A percentile compares a stretch with the other conserved stretches of the same genome.
Conservation (phyloP, 2,329 filamentous ascomycete species). For the Thelonectria olida region DNA sequence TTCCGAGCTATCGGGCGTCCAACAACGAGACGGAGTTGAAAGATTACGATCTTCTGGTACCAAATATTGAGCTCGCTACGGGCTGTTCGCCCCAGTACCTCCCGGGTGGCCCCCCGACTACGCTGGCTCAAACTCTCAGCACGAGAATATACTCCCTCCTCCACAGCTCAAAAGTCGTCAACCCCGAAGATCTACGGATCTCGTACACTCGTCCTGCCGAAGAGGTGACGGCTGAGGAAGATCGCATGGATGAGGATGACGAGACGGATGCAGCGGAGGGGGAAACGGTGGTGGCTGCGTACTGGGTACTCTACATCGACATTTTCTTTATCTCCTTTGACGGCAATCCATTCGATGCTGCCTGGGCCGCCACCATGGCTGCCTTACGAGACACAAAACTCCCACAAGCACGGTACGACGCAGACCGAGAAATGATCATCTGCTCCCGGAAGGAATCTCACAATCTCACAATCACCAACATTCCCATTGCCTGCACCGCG, state of each 20-base stretch:
- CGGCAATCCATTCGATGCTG: constrained; percentile 90
- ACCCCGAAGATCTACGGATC: constrained; percentile 76
- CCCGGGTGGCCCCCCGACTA: constrained; percentile 82
- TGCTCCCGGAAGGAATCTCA: constrained; percentile 71
- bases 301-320: constrained; percentile 96
- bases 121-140: constrained; percentile 84
- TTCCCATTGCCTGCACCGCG: constrained; percentile 82
- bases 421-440: constrained; percentile 79
- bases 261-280: constrained; percentile 44
- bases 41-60: constrained; percentile 81
- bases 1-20: constrained; percentile 70
- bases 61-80: constrained; percentile 92
- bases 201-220: constrained; percentile 66
- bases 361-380: constrained; percentile 85
- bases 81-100: constrained; percentile 88
- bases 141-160: constrained; percentile 82
- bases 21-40: constrained; percentile 58
- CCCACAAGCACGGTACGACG: constrained; percentile 84
- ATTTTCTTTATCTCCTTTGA: constrained; percentile 94
- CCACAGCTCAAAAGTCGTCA: constrained; percentile 74
- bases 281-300: constrained; percentile 73
- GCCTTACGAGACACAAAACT: constrained; percentile 82
- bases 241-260: constrained; percentile 50
- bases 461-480: constrained; percentile 67
- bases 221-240: constrained; percentile 57